Percentiles rank a stretch among this genome's conserved stretches.
Conservation (phyloP, 768 basidiomycete species). For the Leccinellum rugosiceps region DNA sequence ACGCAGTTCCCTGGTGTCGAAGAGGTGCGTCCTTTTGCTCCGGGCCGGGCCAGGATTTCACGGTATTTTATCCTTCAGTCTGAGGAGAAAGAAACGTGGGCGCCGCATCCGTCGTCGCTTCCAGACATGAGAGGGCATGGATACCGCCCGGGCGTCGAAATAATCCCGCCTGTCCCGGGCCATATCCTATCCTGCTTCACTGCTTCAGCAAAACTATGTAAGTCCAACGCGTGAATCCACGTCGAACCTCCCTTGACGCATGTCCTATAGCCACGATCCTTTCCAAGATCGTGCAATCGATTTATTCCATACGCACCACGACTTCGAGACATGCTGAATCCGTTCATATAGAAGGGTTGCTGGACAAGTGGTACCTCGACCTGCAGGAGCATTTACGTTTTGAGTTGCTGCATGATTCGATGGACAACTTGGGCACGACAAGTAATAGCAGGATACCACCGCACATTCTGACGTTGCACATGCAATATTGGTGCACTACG, state of each 20-base stretch:
- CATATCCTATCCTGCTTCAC: conserved; percentile 73
- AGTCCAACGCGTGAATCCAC: conserved; percentile 22
- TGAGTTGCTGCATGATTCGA: conserved; percentile 45
- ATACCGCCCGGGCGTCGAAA: conserved; percentile 21
- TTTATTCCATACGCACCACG: conserved; percentile 63
- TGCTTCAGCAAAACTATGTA: conserved; percentile 70
- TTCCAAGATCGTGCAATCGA: conserved; percentile 62
- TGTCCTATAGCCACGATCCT: conserved; percentile 57
- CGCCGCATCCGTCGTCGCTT: conserved; percentile 38
- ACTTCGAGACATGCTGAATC: conserved; percentile 58
- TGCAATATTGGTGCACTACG: conserved; percentile 85
- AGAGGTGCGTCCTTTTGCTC: conserved; percentile 40
- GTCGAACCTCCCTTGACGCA: conserved; percentile 3
- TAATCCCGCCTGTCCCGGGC: conserved; percentile 36
- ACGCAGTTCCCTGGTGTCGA: conserved; percentile 59
- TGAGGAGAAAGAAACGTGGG: conserved; percentile 63
- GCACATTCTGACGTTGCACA: conserved; percentile 70
- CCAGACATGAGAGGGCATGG: conserved; percentile 31
- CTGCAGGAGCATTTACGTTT: conserved; percentile 67
- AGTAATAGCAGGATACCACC: conserved; percentile 43
- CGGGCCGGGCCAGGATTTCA: neutral
- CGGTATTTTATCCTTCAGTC: conserved; percentile 33
- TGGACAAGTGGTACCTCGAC: conserved; percentile 75
- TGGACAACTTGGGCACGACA: conserved; percentile 25
- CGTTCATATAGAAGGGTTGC: conserved; percentile 50